Evolutionary conservation across 495 filamentous ascomycete species (phyloP).

Genomic region (Sordaria brevicollis): DNA sequence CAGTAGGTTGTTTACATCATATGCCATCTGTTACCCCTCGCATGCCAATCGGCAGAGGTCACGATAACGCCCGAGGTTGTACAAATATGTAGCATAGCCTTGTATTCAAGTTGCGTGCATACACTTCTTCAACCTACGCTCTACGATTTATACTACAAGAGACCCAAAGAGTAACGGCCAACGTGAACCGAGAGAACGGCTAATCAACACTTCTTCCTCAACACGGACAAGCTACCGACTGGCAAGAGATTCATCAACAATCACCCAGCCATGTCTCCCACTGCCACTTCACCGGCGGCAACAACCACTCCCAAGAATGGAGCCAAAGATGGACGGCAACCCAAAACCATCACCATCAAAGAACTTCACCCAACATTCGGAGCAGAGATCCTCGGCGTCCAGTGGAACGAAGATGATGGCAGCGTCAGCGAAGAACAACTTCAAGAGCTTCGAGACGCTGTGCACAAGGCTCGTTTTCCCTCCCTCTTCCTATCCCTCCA

Average conservation of each 20-base stretch:
- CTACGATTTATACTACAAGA: not conserved
- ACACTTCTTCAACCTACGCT: not conserved
- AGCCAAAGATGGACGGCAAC: conserved; percentile 15
- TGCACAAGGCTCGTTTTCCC: conserved; percentile 33
- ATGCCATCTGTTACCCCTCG: not conserved
- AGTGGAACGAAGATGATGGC: conserved; percentile 24
- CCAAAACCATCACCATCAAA: conserved; percentile 30
- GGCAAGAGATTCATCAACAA: too few relatives aligned
- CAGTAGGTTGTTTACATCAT: too few relatives aligned
- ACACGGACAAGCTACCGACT: too few relatives aligned
- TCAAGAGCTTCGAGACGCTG: conserved; percentile 33
- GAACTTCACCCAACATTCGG: conserved; percentile 45
- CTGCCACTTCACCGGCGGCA: too few relatives aligned
- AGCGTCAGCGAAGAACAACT: conserved; percentile 36
- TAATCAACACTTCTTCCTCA: not conserved
- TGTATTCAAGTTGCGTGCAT: not conserved
- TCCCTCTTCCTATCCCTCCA: not conserved
- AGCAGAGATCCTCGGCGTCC: conserved; percentile 43
- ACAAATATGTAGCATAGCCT: not conserved
- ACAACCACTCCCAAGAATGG: conserved; percentile 11
- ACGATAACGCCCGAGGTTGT: not conserved
- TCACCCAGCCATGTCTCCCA: too few relatives aligned
- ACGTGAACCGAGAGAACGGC: not conserved
- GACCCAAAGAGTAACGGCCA: too few relatives aligned
- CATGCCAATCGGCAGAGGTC: not conserved